Evolutionary conservation across 2,329 filamentous ascomycete genomes (phyloP), one percentile per base, ranked within the genome.

Genomic region (Colletotrichum lini): DNA sequence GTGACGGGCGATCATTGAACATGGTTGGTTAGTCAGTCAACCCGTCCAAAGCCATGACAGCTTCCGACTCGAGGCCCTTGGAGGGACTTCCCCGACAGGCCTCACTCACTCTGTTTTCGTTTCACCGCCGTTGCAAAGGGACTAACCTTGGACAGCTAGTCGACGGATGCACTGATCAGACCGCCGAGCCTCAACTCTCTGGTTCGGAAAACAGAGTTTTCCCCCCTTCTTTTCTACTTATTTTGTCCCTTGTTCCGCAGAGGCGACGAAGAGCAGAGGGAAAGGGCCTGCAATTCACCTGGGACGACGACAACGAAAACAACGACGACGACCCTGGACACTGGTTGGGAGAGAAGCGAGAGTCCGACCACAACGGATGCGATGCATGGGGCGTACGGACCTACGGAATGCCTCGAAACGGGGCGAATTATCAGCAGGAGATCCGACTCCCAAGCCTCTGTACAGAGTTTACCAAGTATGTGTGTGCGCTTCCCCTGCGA

Each of bases 81-180:
- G 16, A 45, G 16, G 16, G 16, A 45, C 7, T 16, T 45, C 16
- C 30, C 30, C n/a, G 44, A 13, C 16, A 45, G 16, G 44, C n/a
- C 16, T 9, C 44, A 35, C 30, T 35, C 30, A 35, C 30, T 35
- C 40, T 45, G 21, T 2, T 53, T 44, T 61, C 50, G 23, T 64
- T 49, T 57, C 38, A 56, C 54, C 30, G 61, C 45, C 26, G 45
- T 21, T 52, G 45, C 50, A 23, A 42, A 40, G 35, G 50, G 35
- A 4, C 12, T 21, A n/a, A 23, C 26, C 45, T 53, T 60, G 58
- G 44, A 4, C 45, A 38, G n/a, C 15, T 38, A 50, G 54, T 35
- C 38, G 42, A 35, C 30, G 30, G 30, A 45, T 50, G 67, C 62
- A 70, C 62, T 40, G 67, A 69, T 65, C 61, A 61, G 23, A 30